Base-by-base conservation (phyloP, 2,329 filamentous ascomycete species). In the Fusarium odoratissimum region DNA sequence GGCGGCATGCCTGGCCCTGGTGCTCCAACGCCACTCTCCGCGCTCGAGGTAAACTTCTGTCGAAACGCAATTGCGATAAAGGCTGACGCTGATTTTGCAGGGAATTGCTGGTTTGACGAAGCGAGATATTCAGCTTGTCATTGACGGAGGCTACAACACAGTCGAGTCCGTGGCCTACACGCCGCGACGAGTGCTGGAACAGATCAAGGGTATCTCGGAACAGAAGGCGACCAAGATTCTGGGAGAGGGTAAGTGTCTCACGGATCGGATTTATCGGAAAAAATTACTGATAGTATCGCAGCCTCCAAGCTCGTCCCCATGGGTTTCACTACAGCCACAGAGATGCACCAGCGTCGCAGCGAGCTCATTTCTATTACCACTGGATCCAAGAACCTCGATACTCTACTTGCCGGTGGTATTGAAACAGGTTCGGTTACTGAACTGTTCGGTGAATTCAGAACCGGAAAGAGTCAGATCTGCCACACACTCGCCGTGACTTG, bases 401-500 rank as follows among this genome's bases (percentile, higher is more conserved):
- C 96, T 19, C 87, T 99, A 28, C 89, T 99, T 21, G 96, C 95
- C 35, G 96, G 96, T 76, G 96, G 96, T 65, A 90, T 99, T 56
- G 97, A 99, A 83, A 99, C 96, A 1, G 97, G 97, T 48, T 98
- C 95, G 13, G 97, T 99, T 60, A 99, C 97, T 0, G 97, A 99
- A 83, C 92, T 99, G 7, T 99, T 99, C 80, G 96, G 96, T 80
- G 96, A 99, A 82, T 99, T 99, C 80, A 90, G 96, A 77, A 99
- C 96, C 0, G 97, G 96, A 82, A 99, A 99, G 85, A 97, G 95
- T 85, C 96, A 99, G 83, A 95, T 99, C 64, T 99, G 96, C 78
- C 97, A 99, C 81, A 99, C 96, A 0, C 87, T 99, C n/a, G 96
- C 97, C 1, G 96, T 99, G 35, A 99, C 96, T 51, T 99, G 97